These are phyloP conservation scores for Pseudotulostoma volvatum DNA, from an alignment of 495 filamentous ascomycete genomes.

Conservation along the genomic window DNA sequence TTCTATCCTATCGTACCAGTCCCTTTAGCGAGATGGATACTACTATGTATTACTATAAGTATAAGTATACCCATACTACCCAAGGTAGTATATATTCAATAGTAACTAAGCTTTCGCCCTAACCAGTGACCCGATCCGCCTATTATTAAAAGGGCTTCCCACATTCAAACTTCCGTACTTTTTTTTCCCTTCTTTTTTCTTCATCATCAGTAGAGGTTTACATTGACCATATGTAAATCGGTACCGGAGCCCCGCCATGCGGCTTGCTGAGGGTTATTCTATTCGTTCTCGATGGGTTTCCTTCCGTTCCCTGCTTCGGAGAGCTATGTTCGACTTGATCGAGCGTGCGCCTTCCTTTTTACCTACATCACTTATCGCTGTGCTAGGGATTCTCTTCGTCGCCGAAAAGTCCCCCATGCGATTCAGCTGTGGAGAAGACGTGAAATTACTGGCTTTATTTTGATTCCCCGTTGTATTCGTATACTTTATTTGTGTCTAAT, in stretches of 20 bases:
- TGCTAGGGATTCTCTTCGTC: conserved; percentile 26
- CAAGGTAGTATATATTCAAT: too few relatives aligned
- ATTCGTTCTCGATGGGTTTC: conserved; percentile 27
- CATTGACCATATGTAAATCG: conserved; percentile 25
- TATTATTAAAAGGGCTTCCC: too few relatives aligned
- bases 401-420: conserved; percentile 26
- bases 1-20: too few relatives aligned
- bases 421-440: conserved; percentile 31
- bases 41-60: too few relatives aligned
- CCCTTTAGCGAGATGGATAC: too few relatives aligned
- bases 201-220: conserved; percentile 37
- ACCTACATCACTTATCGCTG: conserved; percentile 26
- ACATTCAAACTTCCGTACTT: too few relatives aligned
- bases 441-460: conserved; percentile 17
- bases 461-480: conserved; percentile 1
- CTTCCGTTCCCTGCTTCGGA: conserved; percentile 33
- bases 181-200: conserved; percentile 23
- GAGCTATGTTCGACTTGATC: conserved; percentile 12
- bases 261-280: conserved; percentile 35
- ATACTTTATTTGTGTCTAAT: neutral
- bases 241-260: conserved; percentile 24
- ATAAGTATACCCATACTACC: too few relatives aligned
- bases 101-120: too few relatives aligned
- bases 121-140: too few relatives aligned
- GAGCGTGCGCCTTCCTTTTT: conserved; percentile 28